phyloP scores from a whole-genome alignment of 106 monocot genomes.

The Alisma plantagoaquatica region DNA sequence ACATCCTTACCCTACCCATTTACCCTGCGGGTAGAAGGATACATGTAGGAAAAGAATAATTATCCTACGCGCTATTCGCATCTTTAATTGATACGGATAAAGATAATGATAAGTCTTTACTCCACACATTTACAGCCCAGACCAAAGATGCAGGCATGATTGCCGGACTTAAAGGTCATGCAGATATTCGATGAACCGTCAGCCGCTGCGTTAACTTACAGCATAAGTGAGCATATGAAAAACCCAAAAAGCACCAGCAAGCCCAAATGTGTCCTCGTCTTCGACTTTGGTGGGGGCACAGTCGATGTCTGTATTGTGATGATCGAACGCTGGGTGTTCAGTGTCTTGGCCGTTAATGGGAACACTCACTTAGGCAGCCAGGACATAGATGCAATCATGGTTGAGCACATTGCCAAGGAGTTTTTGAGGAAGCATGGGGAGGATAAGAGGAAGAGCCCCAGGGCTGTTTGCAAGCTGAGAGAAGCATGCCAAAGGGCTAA shows the following conservation, averaged over 20 bases:
- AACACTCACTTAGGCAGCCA: slow-evolving; percentile 12
- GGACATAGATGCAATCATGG: slow-evolving; percentile 12
- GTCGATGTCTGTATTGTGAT: slow-evolving; percentile 7
- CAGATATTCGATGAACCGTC: too few relatives aligned
- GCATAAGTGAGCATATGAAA: slow-evolving; percentile 3
- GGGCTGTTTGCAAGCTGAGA: too few relatives aligned
- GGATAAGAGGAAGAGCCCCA: slow-evolving; percentile 8
- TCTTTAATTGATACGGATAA: too few relatives aligned
- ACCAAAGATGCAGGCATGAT: slow-evolving; percentile 15
- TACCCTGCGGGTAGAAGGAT: too few relatives aligned
- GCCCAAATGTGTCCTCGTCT: slow-evolving; percentile 12
- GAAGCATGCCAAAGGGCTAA: too few relatives aligned
- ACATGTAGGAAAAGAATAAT: too few relatives aligned
- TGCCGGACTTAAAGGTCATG: slow-evolving; percentile 16
- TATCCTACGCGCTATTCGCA: too few relatives aligned
- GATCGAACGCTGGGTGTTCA: slow-evolving; percentile 7
- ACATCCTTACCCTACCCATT: too few relatives aligned
- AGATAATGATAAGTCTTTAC: too few relatives aligned
- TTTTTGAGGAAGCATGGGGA: slow-evolving; percentile 9
- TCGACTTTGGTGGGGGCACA: too few relatives aligned
- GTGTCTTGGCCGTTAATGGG: slow-evolving; percentile 6
- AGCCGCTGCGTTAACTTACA: slow-evolving; percentile 12
- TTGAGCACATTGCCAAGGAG: slow-evolving; percentile 8
- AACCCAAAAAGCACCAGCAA: neutral
- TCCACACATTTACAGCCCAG: too few relatives aligned